Evolutionary conservation across 2,329 filamentous ascomycete genomes (phyloP).

Genomic region (Botrytis squamosa): DNA sequence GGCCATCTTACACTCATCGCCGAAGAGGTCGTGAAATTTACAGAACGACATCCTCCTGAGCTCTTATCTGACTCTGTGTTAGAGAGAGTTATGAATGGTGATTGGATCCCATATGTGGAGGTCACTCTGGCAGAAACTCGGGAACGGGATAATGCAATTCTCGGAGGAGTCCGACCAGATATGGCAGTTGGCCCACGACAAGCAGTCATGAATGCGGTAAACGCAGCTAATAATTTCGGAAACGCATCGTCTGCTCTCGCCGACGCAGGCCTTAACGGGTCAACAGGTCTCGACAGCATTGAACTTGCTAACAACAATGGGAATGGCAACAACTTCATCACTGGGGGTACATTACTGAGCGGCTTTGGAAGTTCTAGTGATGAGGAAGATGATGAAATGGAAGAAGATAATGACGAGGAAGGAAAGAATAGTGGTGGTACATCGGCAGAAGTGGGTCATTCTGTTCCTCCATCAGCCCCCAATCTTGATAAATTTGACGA

Average conservation of each 20-base stretch:
- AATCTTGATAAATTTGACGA: slow-evolving; percentile 41
- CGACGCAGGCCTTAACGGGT: slow-evolving; percentile 76
- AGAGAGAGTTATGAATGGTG: slow-evolving; percentile 82
- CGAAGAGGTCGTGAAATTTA: slow-evolving; percentile 98
- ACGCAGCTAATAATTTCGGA: slow-evolving; percentile 56
- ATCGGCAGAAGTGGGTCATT: slow-evolving; percentile 55
- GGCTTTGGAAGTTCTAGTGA: slow-evolving; percentile 94
- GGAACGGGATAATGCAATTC: slow-evolving; percentile 96
- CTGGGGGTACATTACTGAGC: slow-evolving; percentile 73
- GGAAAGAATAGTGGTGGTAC: slow-evolving; percentile 45
- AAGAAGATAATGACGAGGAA: slow-evolving; percentile 75
- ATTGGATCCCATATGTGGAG: slow-evolving; percentile 95
- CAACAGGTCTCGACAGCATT: slow-evolving; percentile 48
- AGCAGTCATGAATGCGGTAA: slow-evolving; percentile 56
- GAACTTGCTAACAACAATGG: slow-evolving; percentile 66
- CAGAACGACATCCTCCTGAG: slow-evolving; percentile 87
- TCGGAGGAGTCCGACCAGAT: slow-evolving; percentile 91
- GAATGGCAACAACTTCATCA: slow-evolving; percentile 64
- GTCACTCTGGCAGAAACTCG: slow-evolving; percentile 88
- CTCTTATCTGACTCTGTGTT: slow-evolving; percentile 79
- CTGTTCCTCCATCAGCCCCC: slow-evolving; percentile 39
- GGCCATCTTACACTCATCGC: slow-evolving; percentile 95
- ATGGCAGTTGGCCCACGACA: slow-evolving; percentile 79
- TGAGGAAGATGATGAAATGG: slow-evolving; percentile 93
- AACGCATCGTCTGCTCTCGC: slow-evolving; percentile 65